Base-by-base conservation (phyloP, 257 asterid genomes). In the Anisodus acutangulus region DNA sequence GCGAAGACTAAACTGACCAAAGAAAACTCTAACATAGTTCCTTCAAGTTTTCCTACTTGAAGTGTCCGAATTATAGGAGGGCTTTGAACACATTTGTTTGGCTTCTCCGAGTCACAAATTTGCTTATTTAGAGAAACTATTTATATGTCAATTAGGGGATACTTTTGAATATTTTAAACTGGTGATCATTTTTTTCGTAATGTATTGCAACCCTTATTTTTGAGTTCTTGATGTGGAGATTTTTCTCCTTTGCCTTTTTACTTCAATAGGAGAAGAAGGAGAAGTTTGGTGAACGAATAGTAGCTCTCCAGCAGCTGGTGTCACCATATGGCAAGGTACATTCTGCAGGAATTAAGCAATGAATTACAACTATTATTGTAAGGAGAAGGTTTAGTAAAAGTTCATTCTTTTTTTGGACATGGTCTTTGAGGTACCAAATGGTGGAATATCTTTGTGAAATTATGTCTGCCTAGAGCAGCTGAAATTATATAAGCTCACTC, bases 281-380 rank as follows among this genome's bases (percentile, higher is more conserved):
- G 92, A 93, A 91, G 92, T 86, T 94, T 72, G 91, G 95, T 16
- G 95, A 93, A 83, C 92, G 95, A 13, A 90, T 96, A 72, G 89
- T 94, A 2, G 97, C 95, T 64, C 98, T 96, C 84, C 99, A 94
- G 80, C 98, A 96, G 86, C 95, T 96, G 31, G 98, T 96, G 83
- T 96, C 99, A 11, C 99, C 99, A 45, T 96, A 84, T 84, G 99
- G 99, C 53, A 96, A 94, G 97, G 99, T 96, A 81, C 19, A 31
- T 47, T 76, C 31, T 78, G 62, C 15, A 53, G 64, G 47, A 53
- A 78, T 53, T 78, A 9, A 26, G 49, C 3, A 53, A 31, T 78
- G 82, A 78, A 13, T 53, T 74, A 22, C 62, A 72, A 47, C 12
- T 47, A 10, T 11, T 72, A 19, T 19, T 76, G 11, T 13, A 76